Percentiles rank a stretch among this genome's conserved stretches.
These are phyloP conservation scores for Phaeosphaeria sp. DNA, from an alignment of 2,329 filamentous ascomycete species.

Conservation along the genomic window DNA sequence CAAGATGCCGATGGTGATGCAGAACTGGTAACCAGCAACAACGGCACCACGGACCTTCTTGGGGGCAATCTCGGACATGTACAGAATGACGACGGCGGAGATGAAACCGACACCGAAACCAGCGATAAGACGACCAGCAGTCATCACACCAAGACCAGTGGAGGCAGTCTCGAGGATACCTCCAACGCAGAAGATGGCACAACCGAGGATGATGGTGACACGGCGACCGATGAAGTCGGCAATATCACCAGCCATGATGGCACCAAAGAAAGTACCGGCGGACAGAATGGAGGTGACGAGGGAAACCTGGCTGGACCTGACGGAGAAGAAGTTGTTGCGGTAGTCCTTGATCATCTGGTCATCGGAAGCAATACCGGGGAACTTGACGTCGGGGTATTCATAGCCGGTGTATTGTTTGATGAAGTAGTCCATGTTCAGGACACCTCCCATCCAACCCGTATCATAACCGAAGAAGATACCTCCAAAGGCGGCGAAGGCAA, in stretches of 20 bases:
- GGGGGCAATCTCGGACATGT: slow-evolving; percentile 82
- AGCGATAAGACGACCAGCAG: slow-evolving; percentile 75
- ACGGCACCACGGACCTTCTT: slow-evolving; percentile 78
- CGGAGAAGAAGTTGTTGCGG: slow-evolving; percentile 50
- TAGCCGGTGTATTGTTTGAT: slow-evolving; percentile 45
- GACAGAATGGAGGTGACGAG: slow-evolving; percentile 77
- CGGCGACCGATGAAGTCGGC: slow-evolving; percentile 73
- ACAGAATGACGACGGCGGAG: slow-evolving; percentile 65
- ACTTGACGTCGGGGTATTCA: slow-evolving; percentile 50
- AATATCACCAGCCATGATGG: slow-evolving; percentile 64
- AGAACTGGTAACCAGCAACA: slow-evolving; percentile 58
- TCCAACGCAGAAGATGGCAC: slow-evolving; percentile 65
- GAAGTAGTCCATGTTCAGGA: slow-evolving; percentile 57
- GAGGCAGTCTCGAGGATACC: slow-evolving; percentile 67
- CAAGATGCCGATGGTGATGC: slow-evolving; percentile 62
- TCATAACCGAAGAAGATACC: slow-evolving; percentile 77
- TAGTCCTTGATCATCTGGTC: slow-evolving; percentile 66
- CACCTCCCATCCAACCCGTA: slow-evolving; percentile 77
- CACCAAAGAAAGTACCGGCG: slow-evolving; percentile 78
- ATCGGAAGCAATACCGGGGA: slow-evolving; percentile 59
- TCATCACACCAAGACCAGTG: slow-evolving; percentile 67
- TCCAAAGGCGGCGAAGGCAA: slow-evolving; percentile 58
- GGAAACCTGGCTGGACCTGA: slow-evolving; percentile 55
- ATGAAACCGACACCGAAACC: slow-evolving; percentile 77
- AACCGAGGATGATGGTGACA: slow-evolving; percentile 66